Evolutionary conservation across 805 yeast genomes (phyloP).

Genomic region (Lachancea sp.): DNA sequence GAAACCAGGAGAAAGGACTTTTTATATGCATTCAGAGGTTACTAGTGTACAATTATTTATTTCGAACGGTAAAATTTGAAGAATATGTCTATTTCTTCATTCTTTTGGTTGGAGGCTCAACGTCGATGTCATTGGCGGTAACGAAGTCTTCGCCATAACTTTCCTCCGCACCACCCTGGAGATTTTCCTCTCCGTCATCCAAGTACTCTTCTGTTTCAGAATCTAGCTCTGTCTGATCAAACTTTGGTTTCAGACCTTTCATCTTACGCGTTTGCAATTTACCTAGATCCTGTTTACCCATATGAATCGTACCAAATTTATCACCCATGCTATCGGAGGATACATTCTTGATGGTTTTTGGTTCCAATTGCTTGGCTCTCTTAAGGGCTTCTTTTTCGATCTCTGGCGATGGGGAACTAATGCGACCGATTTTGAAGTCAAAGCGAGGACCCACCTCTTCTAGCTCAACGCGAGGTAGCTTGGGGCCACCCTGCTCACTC

Average conservation of each 20-base stretch:
- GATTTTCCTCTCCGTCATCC: conserved; percentile 37
- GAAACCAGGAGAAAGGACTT: not conserved
- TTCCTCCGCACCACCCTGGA: conserved; percentile 23
- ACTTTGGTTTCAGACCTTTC: conserved; percentile 91
- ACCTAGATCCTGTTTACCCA: conserved; percentile 89
- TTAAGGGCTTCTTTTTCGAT: conserved; percentile 82
- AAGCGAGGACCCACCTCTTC: conserved; percentile 95
- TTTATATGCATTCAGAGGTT: conserved; percentile 3
- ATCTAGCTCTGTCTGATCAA: conserved; percentile 58
- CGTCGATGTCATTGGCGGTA: conserved; percentile 32
- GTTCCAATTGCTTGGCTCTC: conserved; percentile 73
- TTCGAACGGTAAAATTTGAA: not conserved
- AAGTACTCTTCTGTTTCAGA: conserved; percentile 47
- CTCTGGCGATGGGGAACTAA: conserved; percentile 75
- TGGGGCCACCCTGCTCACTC: conserved; percentile 60
- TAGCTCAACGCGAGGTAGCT: conserved; percentile 87
- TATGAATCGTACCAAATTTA: conserved; percentile 91
- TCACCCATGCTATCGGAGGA: conserved; percentile 88
- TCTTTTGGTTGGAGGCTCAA: conserved; percentile 28
- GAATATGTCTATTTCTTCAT: conserved; percentile 20
- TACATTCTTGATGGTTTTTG: conserved; percentile 82
- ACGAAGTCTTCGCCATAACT: conserved; percentile 32
- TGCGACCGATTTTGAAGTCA: conserved; percentile 87
- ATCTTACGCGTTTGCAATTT: conserved; percentile 94
- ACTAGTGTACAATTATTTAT: conserved; percentile 7